These are phyloP conservation scores for Suillus placidus DNA, from an alignment of 768 basidiomycete species.

Conservation along the genomic window DNA sequence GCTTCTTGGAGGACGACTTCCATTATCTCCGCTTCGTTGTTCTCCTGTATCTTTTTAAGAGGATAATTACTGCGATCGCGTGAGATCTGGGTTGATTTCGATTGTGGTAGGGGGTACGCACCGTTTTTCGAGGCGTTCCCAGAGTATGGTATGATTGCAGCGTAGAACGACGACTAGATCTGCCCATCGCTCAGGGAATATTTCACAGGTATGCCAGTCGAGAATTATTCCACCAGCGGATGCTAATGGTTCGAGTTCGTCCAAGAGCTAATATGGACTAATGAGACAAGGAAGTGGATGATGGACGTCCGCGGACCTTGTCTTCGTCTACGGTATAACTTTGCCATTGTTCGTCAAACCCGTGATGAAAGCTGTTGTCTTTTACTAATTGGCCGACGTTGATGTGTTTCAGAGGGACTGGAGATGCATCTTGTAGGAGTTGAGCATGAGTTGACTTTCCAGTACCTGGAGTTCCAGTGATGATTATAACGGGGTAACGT, in stretches of 20 bases:
- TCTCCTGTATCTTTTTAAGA: conserved; percentile 95
- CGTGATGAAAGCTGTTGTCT: conserved; percentile 75
- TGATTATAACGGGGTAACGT: conserved; percentile 53
- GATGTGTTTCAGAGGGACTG: conserved; percentile 73
- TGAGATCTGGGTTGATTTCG: neutral
- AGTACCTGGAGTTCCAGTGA: conserved; percentile 94
- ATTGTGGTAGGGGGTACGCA: conserved; percentile 35
- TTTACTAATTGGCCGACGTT: conserved; percentile 93
- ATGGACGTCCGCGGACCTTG: conserved; percentile 57
- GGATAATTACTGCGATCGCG: conserved; percentile 67
- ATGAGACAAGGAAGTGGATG: neutral
- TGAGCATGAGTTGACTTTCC: conserved; percentile 94
- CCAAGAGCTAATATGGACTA: conserved; percentile 61
- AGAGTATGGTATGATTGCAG: conserved; percentile 84
- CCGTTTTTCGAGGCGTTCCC: conserved; percentile 92
- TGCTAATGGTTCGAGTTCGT: conserved; percentile 79
- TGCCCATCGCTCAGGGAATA: conserved; percentile 95
- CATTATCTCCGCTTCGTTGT: conserved; percentile 99
- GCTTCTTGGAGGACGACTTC: conserved; percentile 89
- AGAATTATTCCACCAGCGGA: conserved; percentile 78
- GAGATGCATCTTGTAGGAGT: conserved; percentile 74
- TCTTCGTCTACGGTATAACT: conserved; percentile 95
- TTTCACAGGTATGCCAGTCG: conserved; percentile 94
- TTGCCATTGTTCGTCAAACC: conserved; percentile 95
- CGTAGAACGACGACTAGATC: conserved; percentile 93